Percentiles rank a stretch among this genome's conserved stretches.
phyloP scores from a whole-genome alignment of 2,329 filamentous ascomycete species.

The Verticillium nonalfalfae region DNA sequence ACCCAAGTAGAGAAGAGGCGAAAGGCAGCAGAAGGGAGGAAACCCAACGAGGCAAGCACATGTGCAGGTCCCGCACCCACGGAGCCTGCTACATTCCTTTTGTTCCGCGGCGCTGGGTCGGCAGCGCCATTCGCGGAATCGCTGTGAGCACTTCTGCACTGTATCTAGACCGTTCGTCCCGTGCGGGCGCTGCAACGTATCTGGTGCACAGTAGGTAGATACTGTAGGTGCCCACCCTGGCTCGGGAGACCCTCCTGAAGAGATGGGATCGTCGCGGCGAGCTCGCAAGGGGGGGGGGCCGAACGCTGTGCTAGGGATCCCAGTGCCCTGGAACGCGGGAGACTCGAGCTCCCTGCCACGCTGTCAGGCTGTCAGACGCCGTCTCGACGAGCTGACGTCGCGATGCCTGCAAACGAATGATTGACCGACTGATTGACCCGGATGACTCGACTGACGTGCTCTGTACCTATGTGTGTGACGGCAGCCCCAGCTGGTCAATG shows the following conservation, averaged over 20 bases:
- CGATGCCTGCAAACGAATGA: background rate
- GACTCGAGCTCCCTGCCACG: background rate
- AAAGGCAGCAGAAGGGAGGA: background rate
- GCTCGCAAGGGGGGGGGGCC: background rate
- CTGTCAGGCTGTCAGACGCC: background rate
- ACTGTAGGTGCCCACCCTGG: too few relatives aligned
- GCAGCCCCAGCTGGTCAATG: background rate
- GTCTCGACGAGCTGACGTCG: background rate
- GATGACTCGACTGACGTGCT: background rate
- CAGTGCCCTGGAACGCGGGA: background rate
- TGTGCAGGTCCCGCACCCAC: background rate
- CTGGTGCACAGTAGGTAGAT: too few relatives aligned
- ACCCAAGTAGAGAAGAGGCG: background rate
- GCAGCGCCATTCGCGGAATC: background rate
- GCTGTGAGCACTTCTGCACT: too few relatives aligned
- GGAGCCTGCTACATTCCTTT: background rate
- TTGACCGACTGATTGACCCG: background rate
- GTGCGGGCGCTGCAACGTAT: too few relatives aligned
- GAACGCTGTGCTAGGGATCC: background rate
- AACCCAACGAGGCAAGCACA: background rate
- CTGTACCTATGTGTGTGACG: background rate
- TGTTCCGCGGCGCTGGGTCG: background rate
- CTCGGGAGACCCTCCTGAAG: background rate
- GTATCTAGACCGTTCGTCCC: too few relatives aligned
- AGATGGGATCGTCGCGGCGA: background rate